Evolutionary conservation across 2,329 filamentous ascomycete genomes (phyloP), one percentile per base, ranked within the genome.

Genomic region (Xylaria sp.): DNA sequence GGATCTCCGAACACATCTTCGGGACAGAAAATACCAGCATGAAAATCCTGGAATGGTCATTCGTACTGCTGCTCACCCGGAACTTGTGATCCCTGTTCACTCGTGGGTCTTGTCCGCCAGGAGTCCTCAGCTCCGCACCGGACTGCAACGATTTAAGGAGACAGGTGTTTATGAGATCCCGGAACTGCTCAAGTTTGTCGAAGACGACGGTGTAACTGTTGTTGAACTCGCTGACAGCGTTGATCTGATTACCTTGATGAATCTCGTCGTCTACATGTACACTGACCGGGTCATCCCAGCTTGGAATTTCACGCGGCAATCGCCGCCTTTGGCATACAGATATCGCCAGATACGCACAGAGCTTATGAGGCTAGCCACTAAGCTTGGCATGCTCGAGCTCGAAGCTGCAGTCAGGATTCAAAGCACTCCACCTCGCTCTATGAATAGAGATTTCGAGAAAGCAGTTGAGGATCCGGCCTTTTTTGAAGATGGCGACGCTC

Each of bases 291-390:
- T 92, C 16, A 79, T 96, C 26, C 91, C 94, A 54, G 89, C 92
- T 17, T 97, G 94, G 94, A 90, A 92, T 61, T 87, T 89, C 58
- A 87, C 87, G 4, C 84, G 82, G 6, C 82, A 86, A 57, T 82
- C 84, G 18, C 83, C 86, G 2, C 75, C 83, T 9, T 76, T 88
- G 68, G 87, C 90, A 0, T 81, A 83, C 63, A 82, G 89, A 39
- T 96, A 91, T 69, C 88, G 92, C 20, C 86, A 92, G 65, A 81
- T 96, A 17, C 87, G 93, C 18, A 81, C 78, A 0, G 93, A 97
- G 67, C 76, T 97, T n/a, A 94, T 96, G 87, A 93, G 86, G 60
- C 64, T 92, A n/a, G 88, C 90, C 8, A 83, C 83, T 1, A 82
- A 82, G 50, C 78, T 97, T 1, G 84, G 88, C 13, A 79, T 97